phyloP scores from a whole-genome alignment of 1,139 yeast species.

The Pichia sp. region DNA sequence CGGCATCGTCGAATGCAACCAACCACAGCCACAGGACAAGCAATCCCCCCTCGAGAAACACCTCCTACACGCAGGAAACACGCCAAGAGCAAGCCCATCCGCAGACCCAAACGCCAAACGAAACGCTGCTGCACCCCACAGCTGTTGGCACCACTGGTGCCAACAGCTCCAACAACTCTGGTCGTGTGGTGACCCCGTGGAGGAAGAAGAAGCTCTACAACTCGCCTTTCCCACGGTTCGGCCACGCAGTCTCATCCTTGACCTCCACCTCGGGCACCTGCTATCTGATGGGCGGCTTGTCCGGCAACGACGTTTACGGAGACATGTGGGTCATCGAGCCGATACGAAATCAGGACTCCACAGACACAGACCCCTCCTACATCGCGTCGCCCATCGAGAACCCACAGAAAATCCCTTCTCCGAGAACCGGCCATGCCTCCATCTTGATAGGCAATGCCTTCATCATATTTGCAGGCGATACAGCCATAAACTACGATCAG shows the following conservation, averaged over 20 bases:
- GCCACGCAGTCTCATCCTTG: slow-evolving; percentile 80
- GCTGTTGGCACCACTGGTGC: not conserved
- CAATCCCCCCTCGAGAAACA: not conserved
- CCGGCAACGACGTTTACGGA: slow-evolving; percentile 89
- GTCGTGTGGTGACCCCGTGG: slow-evolving; percentile 60
- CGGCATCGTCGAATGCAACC: not conserved
- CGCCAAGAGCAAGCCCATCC: not conserved
- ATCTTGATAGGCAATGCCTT: slow-evolving; percentile 93
- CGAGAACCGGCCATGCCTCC: slow-evolving; percentile 94
- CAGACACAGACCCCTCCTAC: slow-evolving; percentile 32
- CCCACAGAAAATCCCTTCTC: slow-evolving; percentile 76
- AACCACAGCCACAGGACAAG: not conserved
- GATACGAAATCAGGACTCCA: slow-evolving; percentile 29
- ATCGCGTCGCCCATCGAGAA: slow-evolving; percentile 64
- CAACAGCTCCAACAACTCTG: not conserved
- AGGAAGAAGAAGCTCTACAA: slow-evolving; percentile 60
- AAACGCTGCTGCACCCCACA: not conserved
- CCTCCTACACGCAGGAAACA: not conserved
- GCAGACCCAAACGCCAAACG: not conserved
- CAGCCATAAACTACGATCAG: slow-evolving; percentile 70
- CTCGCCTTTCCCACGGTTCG: slow-evolving; percentile 90
- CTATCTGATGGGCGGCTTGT: slow-evolving; percentile 90
- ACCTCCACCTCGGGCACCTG: slow-evolving; percentile 79
- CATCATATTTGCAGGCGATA: slow-evolving; percentile 94
- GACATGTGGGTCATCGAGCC: slow-evolving; percentile 83